Evolutionary conservation across 2,329 filamentous ascomycete species (phyloP).

Genomic region (Cladophialophora exuberans): DNA sequence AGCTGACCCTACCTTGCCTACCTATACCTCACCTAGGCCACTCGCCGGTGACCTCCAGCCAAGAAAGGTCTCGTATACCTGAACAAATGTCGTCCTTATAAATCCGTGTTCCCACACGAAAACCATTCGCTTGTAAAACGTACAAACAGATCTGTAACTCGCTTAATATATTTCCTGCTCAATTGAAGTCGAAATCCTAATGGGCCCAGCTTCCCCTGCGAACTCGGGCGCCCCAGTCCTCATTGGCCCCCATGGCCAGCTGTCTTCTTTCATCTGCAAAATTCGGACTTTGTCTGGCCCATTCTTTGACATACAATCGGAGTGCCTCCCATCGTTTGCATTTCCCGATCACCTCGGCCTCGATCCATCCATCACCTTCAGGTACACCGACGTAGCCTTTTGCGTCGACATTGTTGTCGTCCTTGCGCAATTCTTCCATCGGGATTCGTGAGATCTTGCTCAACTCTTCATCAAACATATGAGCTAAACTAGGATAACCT

Average conservation of each 20-base stretch:
- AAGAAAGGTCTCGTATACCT: no score
- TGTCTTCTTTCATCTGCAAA: slow-evolving; percentile 53
- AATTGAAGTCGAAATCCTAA: slow-evolving; percentile 2
- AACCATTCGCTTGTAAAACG: no score
- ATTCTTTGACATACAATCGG: slow-evolving; percentile 81
- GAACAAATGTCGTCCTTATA: no score
- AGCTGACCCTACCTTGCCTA: no score
- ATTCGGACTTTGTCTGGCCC: slow-evolving; percentile 83
- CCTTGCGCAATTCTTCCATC: slow-evolving; percentile 68
- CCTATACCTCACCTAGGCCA: no score
- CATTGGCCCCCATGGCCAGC: slow-evolving; percentile 19
- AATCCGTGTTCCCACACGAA: no score
- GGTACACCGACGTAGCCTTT: slow-evolving; percentile 71
- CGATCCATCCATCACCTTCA: slow-evolving; percentile 41
- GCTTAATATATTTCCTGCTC: no score
- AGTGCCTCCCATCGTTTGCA: slow-evolving; percentile 84
- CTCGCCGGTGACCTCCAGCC: no score
- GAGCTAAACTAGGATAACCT: slow-evolving; percentile 84
- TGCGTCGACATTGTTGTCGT: slow-evolving; percentile 68
- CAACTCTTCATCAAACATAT: slow-evolving; percentile 81
- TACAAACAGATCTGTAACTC: background rate
- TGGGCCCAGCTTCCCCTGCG: slow-evolving; percentile 33
- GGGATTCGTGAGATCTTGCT: slow-evolving; percentile 75
- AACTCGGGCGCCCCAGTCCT: slow-evolving; percentile 30
- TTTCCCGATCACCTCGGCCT: slow-evolving; percentile 52